A percentile compares a stretch with the other conserved stretches of the same genome.
These are phyloP conservation scores for Leavenworthia alabamica DNA, from an alignment of 345 rosid species.

Conservation along the genomic window DNA sequence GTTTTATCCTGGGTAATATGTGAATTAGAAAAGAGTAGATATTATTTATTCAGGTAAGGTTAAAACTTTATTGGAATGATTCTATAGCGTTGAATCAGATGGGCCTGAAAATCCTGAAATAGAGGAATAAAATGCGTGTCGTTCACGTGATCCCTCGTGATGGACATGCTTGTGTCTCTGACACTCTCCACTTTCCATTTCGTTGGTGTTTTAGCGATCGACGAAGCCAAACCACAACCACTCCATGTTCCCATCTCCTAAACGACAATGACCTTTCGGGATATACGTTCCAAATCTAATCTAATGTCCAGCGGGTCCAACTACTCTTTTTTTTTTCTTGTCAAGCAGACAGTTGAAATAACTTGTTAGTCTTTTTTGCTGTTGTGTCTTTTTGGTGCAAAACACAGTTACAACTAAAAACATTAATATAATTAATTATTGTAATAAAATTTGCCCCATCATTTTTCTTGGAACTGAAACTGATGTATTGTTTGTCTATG, in stretches of 20 bases:
- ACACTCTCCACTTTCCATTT: constrained; percentile 15
- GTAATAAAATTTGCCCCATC: not conserved
- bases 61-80: not conserved
- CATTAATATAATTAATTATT: no score
- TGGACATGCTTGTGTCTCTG: constrained; percentile 49
- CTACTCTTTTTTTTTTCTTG: not conserved
- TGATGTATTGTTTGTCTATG: no score
- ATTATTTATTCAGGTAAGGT: not conserved
- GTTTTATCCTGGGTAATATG: not conserved
- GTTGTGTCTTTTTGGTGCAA: no score
- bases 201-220: constrained; percentile 10
- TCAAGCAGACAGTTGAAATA: not conserved
- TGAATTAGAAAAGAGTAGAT: not conserved
- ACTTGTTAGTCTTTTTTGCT: no score
- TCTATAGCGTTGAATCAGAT: constrained; percentile 1
- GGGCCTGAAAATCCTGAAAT: constrained; percentile 21
- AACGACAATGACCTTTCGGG: constrained; percentile 29
- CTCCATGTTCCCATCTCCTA: constrained; percentile 21
- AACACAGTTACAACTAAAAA: not conserved
- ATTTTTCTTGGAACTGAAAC: not conserved
- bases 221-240: constrained; percentile 39
- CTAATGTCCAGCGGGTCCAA: not conserved
- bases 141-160: constrained; percentile 43
- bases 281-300: not conserved
- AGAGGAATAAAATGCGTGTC: constrained; percentile 23